These are phyloP conservation scores for Phaeosphaeriaceae sp. DNA, from an alignment of 2,329 filamentous ascomycete species.

Conservation along the genomic window DNA sequence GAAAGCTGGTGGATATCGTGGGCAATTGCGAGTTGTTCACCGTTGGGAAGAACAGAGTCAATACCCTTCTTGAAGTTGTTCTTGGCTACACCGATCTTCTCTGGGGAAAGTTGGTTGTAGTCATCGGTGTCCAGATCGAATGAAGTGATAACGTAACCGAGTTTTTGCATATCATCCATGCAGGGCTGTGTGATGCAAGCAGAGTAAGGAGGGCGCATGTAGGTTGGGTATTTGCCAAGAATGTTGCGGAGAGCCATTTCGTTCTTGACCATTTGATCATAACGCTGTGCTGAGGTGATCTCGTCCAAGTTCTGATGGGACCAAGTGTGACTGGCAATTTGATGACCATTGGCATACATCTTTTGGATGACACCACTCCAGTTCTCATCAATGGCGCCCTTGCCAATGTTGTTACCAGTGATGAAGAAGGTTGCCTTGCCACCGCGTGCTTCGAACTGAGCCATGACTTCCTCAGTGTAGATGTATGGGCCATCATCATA, in stretches of 20 bases:
- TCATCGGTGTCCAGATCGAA: slow-evolving; percentile 65
- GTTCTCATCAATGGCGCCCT: slow-evolving; percentile 62
- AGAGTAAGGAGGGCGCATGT: slow-evolving; percentile 59
- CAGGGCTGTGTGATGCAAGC: slow-evolving; percentile 52
- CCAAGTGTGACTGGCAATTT: slow-evolving; percentile 67
- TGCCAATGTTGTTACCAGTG: slow-evolving; percentile 62
- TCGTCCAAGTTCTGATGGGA: slow-evolving; percentile 57
- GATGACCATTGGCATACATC: slow-evolving; percentile 63
- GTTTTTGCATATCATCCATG: slow-evolving; percentile 44
- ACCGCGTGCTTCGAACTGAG: slow-evolving; percentile 62
- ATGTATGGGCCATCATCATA: slow-evolving; percentile 70
- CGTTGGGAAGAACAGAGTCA: slow-evolving; percentile 25
- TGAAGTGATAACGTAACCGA: slow-evolving; percentile 66
- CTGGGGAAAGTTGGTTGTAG: slow-evolving; percentile 38
- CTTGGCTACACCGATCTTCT: slow-evolving; percentile 42
- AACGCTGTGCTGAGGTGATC: slow-evolving; percentile 51
- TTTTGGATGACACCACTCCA: slow-evolving; percentile 61
- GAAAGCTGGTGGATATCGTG: slow-evolving; percentile 58
- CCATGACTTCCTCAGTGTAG: slow-evolving; percentile 66
- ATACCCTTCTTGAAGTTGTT: slow-evolving; percentile 53
- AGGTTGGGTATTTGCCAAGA: slow-evolving; percentile 61
- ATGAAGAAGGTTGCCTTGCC: slow-evolving; percentile 74
- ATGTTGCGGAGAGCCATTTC: slow-evolving; percentile 63
- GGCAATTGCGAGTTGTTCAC: slow-evolving; percentile 59
- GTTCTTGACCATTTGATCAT: slow-evolving; percentile 59